Conservation (phyloP, 2,329 filamentous ascomycete species). For the Ophiostoma pallidulum region DNA sequence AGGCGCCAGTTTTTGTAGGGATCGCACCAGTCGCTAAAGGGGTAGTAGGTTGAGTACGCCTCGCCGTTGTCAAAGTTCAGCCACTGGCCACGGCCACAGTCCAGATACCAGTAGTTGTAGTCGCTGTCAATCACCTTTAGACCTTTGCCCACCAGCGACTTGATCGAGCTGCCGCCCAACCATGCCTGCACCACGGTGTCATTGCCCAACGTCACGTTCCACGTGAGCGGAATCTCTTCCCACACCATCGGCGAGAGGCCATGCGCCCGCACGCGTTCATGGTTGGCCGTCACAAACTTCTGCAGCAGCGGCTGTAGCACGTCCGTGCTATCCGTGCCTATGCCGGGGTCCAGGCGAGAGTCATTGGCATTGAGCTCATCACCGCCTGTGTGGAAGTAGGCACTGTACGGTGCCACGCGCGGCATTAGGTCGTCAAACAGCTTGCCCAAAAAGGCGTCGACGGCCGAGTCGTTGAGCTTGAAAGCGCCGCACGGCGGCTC, state of each 20-base stretch:
- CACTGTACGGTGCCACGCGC: slow-evolving; percentile 55
- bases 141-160: slow-evolving; percentile 50
- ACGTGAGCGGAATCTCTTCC: slow-evolving; percentile 77
- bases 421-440: slow-evolving; percentile 71
- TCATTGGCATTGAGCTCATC: slow-evolving; percentile 76
- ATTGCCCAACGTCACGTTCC: slow-evolving; percentile 62
- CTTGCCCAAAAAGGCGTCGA: slow-evolving; percentile 61
- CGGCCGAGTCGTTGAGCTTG: slow-evolving; percentile 63
- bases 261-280: slow-evolving; percentile 51
- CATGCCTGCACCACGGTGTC: slow-evolving; percentile 74
- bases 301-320: slow-evolving; percentile 70
- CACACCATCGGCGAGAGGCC: slow-evolving; percentile 70
- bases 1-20: slow-evolving; percentile 75
- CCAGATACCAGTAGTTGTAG: slow-evolving; percentile 75
- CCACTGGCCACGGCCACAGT: slow-evolving; percentile 75
- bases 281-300: slow-evolving; percentile 62
- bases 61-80: slow-evolving; percentile 56
- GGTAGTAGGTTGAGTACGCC: slow-evolving; percentile 45
- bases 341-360: slow-evolving; percentile 63
- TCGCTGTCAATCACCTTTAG: slow-evolving; percentile 66
- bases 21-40: slow-evolving; percentile 72
- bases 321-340: slow-evolving; percentile 53
- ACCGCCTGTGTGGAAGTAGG: slow-evolving; percentile 78
- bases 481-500: slow-evolving; percentile 60
- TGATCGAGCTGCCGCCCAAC: slow-evolving; percentile 55